phyloP scores from a whole-genome alignment of 2,329 filamentous ascomycete species.

The Cladophialophora carrionii region DNA sequence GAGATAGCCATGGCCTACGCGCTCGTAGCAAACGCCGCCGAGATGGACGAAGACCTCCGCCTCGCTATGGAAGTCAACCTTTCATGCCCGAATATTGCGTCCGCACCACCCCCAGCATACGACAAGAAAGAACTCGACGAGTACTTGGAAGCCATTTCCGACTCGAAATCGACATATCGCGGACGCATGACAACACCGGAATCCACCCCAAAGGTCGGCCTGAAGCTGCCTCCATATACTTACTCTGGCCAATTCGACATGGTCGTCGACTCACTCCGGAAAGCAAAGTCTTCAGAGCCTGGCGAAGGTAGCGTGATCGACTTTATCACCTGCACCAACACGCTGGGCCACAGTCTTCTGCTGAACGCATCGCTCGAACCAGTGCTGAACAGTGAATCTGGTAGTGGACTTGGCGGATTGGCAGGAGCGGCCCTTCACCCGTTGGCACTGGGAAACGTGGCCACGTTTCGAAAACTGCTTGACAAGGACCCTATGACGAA shows the following conservation, averaged over 20 bases:
- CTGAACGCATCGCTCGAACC: constrained; percentile 46
- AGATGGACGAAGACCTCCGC: constrained; percentile 50
- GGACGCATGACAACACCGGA: constrained; percentile 36
- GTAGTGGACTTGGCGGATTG: constrained; percentile 68
- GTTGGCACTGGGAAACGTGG: constrained; percentile 74
- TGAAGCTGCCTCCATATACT: constrained; percentile 79
- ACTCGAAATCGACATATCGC: constrained; percentile 39
- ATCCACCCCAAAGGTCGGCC: constrained; percentile 59
- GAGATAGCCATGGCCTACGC: constrained; percentile 63
- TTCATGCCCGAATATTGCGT: constrained; percentile 74
- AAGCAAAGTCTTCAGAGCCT: constrained; percentile 33
- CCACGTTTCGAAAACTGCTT: constrained; percentile 65
- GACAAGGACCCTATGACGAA: constrained; percentile 55
- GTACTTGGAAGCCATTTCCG: constrained; percentile 59
- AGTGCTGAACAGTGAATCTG: constrained; percentile 57
- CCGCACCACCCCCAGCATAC: constrained; percentile 72
- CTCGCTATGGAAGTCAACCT: constrained; percentile 77
- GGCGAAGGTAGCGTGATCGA: constrained; percentile 34
- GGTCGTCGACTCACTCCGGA: constrained; percentile 57
- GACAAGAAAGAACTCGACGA: constrained; percentile 53
- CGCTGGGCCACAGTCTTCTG: constrained; percentile 69
- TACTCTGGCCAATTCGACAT: constrained; percentile 66
- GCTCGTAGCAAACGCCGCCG: constrained; percentile 49
- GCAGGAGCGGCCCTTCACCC: constrained; percentile 74
- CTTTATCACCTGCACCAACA: constrained; percentile 77